These are phyloP conservation scores for Luffa aegyptiaca DNA, from an alignment of 306 rosid genomes.

Conservation along the genomic window DNA sequence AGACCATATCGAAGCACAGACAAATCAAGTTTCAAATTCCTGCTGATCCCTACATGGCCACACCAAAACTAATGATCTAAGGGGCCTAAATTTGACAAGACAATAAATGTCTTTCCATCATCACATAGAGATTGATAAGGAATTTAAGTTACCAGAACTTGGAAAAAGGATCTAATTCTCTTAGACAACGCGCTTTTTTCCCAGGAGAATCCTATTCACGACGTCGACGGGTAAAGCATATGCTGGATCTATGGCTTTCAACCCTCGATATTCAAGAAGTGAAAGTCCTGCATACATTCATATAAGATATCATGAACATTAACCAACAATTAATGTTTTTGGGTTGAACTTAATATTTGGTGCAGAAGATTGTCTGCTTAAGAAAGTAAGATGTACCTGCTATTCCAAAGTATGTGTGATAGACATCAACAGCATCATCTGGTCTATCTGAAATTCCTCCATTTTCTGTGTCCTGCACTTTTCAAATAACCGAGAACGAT, in stretches of 20 bases:
- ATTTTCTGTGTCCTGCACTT: constrained; percentile 38
- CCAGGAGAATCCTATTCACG: constrained; percentile 45
- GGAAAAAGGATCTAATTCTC: not conserved
- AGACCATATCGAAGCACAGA: not conserved
- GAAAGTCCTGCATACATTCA: constrained; percentile 55
- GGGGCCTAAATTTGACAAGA: not conserved
- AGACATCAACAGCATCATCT: too few species aligned
- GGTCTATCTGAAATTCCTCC: too few species aligned
- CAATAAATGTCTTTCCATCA: not conserved
- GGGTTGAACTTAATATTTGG: not conserved
- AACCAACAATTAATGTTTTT: not conserved
- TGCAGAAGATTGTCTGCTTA: not conserved
- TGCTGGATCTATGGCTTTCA: constrained; percentile 78
- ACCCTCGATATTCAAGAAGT: constrained; percentile 77
- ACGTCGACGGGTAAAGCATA: constrained; percentile 80
- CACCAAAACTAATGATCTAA: not conserved
- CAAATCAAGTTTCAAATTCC: not conserved
- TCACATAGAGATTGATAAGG: not conserved
- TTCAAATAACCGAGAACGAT: not conserved
- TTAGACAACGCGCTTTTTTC: constrained; percentile 4
- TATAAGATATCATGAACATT: not conserved
- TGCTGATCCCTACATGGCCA: not conserved
- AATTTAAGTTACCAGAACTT: not conserved
- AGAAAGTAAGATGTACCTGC: not conserved
- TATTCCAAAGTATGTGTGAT: too few species aligned